These are phyloP conservation scores for Trametes sanguinea DNA, from an alignment of 768 basidiomycete species.

Conservation along the genomic window DNA sequence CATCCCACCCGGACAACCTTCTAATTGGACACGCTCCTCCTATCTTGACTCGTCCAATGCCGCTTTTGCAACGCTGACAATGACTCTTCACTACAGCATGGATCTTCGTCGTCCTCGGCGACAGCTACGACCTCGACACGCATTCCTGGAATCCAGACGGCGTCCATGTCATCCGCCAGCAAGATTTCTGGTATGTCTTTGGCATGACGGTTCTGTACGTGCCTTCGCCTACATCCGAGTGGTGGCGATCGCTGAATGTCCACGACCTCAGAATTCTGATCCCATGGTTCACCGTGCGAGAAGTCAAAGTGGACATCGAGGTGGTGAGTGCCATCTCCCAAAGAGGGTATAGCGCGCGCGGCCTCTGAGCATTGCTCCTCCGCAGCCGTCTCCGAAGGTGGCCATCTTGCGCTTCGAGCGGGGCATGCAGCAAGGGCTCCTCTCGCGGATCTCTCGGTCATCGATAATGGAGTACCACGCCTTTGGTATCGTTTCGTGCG, in stretches of 20 bases:
- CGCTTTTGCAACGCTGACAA: slow-evolving; percentile 1
- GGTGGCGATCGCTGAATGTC: slow-evolving; percentile 2
- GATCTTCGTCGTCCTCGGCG: slow-evolving; percentile 45
- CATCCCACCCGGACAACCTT: slow-evolving; percentile 1
- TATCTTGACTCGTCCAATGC: neutral
- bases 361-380: neutral
- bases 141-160: slow-evolving; percentile 38
- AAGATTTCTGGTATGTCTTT: slow-evolving; percentile 46
- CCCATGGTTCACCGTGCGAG: slow-evolving; percentile 43
- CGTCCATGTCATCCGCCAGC: slow-evolving; percentile 37
- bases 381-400: slow-evolving; percentile 45
- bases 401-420: slow-evolving; percentile 44
- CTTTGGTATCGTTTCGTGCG: slow-evolving; percentile 44
- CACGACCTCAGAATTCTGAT: slow-evolving; percentile 35
- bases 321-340: slow-evolving; percentile 35
- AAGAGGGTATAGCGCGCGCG: slow-evolving; percentile 6
- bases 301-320: slow-evolving; percentile 44
- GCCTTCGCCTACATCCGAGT: neutral
- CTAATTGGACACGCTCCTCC: neutral
- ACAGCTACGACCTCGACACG: slow-evolving; percentile 39
- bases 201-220: slow-evolving; percentile 44
- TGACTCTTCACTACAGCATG: slow-evolving; percentile 31
- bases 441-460: slow-evolving; percentile 43
- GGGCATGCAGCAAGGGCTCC: slow-evolving; percentile 49
- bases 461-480: slow-evolving; percentile 48